Evolutionary conservation across 192 early-diverging fungal genomes (phyloP), one percentile per base, ranked within the genome.

Genomic region (Gamsiella multidivaricata): DNA sequence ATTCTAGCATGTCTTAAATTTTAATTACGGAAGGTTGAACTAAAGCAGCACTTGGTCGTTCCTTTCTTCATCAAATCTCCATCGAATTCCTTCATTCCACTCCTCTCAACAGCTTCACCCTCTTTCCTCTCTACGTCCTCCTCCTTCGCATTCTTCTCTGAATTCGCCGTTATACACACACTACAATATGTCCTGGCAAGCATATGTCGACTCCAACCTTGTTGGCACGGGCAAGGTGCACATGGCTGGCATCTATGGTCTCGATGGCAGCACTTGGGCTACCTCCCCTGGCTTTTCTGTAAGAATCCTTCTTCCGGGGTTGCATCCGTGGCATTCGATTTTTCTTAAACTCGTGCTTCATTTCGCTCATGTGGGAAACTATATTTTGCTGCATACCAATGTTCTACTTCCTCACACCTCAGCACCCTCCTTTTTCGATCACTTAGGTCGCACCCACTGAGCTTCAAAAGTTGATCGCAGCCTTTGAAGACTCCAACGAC

Each of bases 201-300:
- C 82, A 61, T 96, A 95, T 81, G 89, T 95, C 65, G 93, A 94
- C 79, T 70, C 55, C 59, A 95, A 91, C 85, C 87, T 93, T 58
- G 65, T 94, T 59, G 92, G 89, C 32, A 91, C 91, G 50, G 87
- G 88, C 28, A 91, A 91, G 80, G 85, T 94, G 63, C 14, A 64
- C 43, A 78, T 90, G 61, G 96, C 89, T 36, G 91, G 89, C 58
- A 97, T 98, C 67, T 87, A 87, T 81, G 95, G 95, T 52, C 88
- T 86, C 66, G 91, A 93, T 68, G 94, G 94, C 34, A 79, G 82
- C 36, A 61, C 88, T 37, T 98, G 96, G 96, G 95, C 96, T 12
- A 83, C 88, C 49, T 90, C 92, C 45, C 20, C 81, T 42, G 83
- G 83, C 28, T 94, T 96, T 84, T 33, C 33, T 42, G 95, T 95